These are phyloP conservation scores for Neophaeococcomyces aloes DNA, from an alignment of 2,329 filamentous ascomycete species.

Conservation along the genomic window DNA sequence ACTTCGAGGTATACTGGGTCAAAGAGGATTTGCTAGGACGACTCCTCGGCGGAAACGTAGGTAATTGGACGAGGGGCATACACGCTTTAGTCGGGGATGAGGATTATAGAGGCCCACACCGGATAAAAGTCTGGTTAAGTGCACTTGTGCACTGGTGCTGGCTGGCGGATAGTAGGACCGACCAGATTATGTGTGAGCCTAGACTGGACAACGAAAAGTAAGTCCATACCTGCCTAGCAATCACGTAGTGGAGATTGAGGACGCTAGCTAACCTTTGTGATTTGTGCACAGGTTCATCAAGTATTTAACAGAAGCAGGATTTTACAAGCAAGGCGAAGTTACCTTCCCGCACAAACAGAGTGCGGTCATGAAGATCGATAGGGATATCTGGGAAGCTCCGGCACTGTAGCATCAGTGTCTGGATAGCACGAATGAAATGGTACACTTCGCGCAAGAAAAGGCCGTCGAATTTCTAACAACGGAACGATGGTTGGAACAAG, in stretches of 20 bases:
- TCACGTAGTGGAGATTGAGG: background rate
- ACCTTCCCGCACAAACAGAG: conserved; percentile 87
- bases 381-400: conserved; percentile 71
- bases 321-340: conserved; percentile 77
- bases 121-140: conserved; percentile 70
- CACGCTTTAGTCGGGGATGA: conserved; percentile 87
- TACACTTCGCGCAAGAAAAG: too few species aligned
- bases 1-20: conserved; percentile 97
- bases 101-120: conserved; percentile 70
- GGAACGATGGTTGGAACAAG: too few species aligned
- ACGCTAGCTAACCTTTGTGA: conserved; percentile 7
- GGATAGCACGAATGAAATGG: too few species aligned
- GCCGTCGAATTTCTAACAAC: too few species aligned
- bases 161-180: conserved; percentile 66
- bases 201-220: conserved; percentile 84
- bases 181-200: conserved; percentile 76
- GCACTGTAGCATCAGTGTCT: conserved; percentile 35
- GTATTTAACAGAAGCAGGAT: conserved; percentile 64
- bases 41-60: conserved; percentile 53
- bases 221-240: conserved; percentile 32
- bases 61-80: conserved; percentile 77
- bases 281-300: conserved; percentile 49
- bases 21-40: conserved; percentile 76
- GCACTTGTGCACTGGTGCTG: conserved; percentile 81
- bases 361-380: conserved; percentile 67